Conservation (phyloP, 202 grass and related monocot genomes). For the Brachypodium distachyon region DNA sequence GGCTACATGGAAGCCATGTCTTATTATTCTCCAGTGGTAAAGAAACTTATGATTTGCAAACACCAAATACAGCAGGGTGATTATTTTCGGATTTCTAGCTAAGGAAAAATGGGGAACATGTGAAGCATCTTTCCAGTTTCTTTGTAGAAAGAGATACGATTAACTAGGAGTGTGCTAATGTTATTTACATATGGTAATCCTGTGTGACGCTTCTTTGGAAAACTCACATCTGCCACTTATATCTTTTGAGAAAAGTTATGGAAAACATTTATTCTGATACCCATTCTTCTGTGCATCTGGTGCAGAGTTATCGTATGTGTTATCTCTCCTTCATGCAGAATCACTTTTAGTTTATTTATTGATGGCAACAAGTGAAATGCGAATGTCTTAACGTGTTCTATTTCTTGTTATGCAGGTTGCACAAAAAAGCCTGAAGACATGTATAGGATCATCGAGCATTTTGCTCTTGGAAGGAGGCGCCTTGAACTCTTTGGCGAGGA, state of each 20-base stretch:
- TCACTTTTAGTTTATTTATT: neutral
- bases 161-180: neutral
- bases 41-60: neutral
- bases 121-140: neutral
- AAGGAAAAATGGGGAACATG: neutral
- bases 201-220: neutral
- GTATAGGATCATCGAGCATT: slow-evolving; percentile 94
- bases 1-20: neutral
- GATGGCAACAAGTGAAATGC: neutral
- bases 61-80: neutral
- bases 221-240: neutral
- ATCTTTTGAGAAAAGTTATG: neutral
- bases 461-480: slow-evolving; percentile 70
- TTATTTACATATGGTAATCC: neutral
- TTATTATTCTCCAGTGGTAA: neutral
- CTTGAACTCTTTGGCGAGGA: slow-evolving; percentile 91
- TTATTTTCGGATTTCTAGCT: neutral
- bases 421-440: slow-evolving; percentile 86
- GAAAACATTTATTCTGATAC: neutral
- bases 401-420: slow-evolving; percentile 27
- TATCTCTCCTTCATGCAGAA: neutral
- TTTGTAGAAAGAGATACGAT: neutral
- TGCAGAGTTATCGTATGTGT: neutral
- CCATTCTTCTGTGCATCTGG: neutral
- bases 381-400: neutral